These are phyloP conservation scores for Phaeotremella skinneri DNA, from an alignment of 768 basidiomycete species.

Conservation along the genomic window DNA sequence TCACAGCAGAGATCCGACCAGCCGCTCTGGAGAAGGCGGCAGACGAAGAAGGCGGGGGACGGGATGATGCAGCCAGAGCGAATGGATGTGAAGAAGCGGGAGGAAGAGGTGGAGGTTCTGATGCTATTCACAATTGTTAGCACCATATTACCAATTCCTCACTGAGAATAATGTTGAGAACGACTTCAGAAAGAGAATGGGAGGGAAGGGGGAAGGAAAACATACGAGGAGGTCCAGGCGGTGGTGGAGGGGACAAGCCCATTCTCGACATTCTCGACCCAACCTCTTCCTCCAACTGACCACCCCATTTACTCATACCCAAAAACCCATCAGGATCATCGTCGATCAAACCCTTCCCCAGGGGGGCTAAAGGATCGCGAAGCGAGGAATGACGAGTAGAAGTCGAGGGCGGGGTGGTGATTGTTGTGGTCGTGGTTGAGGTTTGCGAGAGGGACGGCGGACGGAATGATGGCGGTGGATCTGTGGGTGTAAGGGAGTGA, in stretches of 20 bases:
- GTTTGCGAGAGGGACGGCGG: not conserved
- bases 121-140: conserved; percentile 4
- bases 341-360: not conserved
- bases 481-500: not conserved
- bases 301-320: conserved; percentile 17
- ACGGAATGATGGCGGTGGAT: not conserved
- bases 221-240: conserved; percentile 39
- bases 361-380: not conserved
- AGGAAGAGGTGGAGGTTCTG: conserved; percentile 12
- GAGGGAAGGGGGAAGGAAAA: not conserved
- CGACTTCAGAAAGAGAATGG: not conserved
- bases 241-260: conserved; percentile 30
- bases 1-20: not conserved
- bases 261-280: conserved; percentile 14
- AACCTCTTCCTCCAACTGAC: conserved; percentile 13
- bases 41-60: not conserved
- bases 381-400: not conserved
- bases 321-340: conserved; percentile 17
- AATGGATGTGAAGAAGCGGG: not conserved
- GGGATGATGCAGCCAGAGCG: not conserved
- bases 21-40: not conserved
- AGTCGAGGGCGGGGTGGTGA: not conserved
- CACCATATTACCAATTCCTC: conserved; percentile 1
- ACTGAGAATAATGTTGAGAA: conserved; percentile 12
- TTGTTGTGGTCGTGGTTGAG: not conserved